Base-by-base conservation (phyloP, 2,329 filamentous ascomycete genomes). In the Paracamarosporium sp. region DNA sequence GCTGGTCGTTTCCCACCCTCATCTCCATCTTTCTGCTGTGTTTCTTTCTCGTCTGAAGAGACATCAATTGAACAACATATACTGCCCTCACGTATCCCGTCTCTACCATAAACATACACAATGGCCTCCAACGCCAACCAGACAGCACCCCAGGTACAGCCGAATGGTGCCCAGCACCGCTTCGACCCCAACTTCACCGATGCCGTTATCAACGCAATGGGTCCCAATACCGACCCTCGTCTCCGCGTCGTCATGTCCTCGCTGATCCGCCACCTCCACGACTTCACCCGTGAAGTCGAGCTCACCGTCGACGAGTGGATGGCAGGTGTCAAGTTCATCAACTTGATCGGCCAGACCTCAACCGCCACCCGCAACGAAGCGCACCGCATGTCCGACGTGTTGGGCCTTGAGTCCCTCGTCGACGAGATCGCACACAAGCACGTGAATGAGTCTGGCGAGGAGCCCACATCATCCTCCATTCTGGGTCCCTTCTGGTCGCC, bases 401-500 rank as follows among this genome's bases (percentile, higher is more conserved):
- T 87, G 27, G 85, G 85, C n/a, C 74, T 88, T 25, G 85, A 88
- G 69, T 83, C 83, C 1, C 40, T 43, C 5, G 40, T 43, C 13
- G 40, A 43, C 22, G 40, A 43, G 25, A 43, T 43, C 22, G 91
- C 90, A 55, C 90, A 88, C 78, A 88, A 86, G 59, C 80, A 85
- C 50, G 83, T 84, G 28, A 82, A 83, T 47, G 82, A 83, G 35
- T 81, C 81, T 1, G 60, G 56, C 27, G 76, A 79, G 53, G 71
- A 74, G 24, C 81, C 87, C 12, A 95, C 91, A 4, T 86, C 90
- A 2, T 90, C 90, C 3, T 87, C 92, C 38, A 92, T 96, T 63
- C 84, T 96, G 0, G 92, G 92, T 0, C 92, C 92, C 1, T 96
- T 96, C 79, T 96, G 90, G 86, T 85, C 91, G 5, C 83, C 86